Evolutionary conservation across 768 basidiomycete genomes (phyloP).

Genomic region (Gymnopilus junonius): DNA sequence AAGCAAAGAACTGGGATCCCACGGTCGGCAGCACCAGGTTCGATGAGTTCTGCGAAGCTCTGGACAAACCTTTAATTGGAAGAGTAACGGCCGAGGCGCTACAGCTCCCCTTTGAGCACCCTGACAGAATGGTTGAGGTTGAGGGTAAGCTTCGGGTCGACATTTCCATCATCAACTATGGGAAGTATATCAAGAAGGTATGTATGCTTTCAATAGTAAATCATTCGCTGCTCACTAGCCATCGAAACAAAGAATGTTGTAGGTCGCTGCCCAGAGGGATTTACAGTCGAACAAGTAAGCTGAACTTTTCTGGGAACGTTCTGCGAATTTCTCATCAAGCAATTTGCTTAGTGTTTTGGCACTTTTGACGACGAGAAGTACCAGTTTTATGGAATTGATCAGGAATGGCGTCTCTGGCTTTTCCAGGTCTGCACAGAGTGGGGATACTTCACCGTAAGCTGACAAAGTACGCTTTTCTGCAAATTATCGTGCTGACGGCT

Average conservation of each 20-base stretch:
- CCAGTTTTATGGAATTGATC: slow-evolving; percentile 60
- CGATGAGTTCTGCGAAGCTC: slow-evolving; percentile 66
- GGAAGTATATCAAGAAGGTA: slow-evolving; percentile 75
- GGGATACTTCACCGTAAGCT: slow-evolving; percentile 90
- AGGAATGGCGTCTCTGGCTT: slow-evolving; percentile 85
- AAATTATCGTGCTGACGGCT: not conserved
- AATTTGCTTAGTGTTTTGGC: slow-evolving; percentile 74
- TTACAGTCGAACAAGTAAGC: slow-evolving; percentile 38
- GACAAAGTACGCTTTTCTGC: too few species aligned
- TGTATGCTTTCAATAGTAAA: slow-evolving; percentile 7
- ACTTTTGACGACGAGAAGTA: slow-evolving; percentile 74
- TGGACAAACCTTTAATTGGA: slow-evolving; percentile 49
- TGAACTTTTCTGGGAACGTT: not conserved
- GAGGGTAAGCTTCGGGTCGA: slow-evolving; percentile 55
- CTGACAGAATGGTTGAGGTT: slow-evolving; percentile 51
- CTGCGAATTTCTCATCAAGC: not conserved
- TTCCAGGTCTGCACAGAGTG: slow-evolving; percentile 96
- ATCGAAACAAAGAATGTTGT: slow-evolving; percentile 49
- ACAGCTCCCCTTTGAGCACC: slow-evolving; percentile 52
- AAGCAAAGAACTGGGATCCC: slow-evolving; percentile 88
- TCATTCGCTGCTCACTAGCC: not conserved
- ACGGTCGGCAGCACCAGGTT: slow-evolving; percentile 62
- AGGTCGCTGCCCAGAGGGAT: slow-evolving; percentile 55
- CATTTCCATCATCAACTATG: slow-evolving; percentile 72
- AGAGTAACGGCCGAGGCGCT: slow-evolving; percentile 27